Conservation (phyloP, 768 basidiomycete species). For the Brasilioporus rufonigricans region DNA sequence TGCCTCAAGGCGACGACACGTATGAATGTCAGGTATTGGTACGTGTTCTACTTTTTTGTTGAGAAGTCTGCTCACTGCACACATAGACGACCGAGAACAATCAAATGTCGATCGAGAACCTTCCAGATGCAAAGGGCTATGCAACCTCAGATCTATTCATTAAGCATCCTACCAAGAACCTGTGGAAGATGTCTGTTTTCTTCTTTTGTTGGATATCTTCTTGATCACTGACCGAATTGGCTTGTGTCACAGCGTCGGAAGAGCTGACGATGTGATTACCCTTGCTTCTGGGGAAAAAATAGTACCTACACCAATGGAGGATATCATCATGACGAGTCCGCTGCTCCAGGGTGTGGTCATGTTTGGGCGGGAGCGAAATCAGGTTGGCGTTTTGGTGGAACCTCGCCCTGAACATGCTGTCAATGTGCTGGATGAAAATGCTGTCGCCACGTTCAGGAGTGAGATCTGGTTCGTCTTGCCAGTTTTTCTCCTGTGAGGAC, state of each 20-base stretch:
- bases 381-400: constrained; percentile 32
- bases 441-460: constrained; percentile 10
- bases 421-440: constrained; percentile 5
- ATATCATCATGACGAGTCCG: constrained; percentile 10
- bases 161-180: constrained; percentile 40
- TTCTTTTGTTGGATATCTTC: no score
- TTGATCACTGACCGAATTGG: no score
- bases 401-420: constrained; percentile 11
- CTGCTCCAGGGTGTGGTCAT: constrained; percentile 23
- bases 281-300: constrained; percentile 33
- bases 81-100: neutral
- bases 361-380: constrained; percentile 30
- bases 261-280: constrained; percentile 34
- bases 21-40: constrained; percentile 41
- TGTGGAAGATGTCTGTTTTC: constrained; percentile 8
- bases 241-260: constrained; percentile 35
- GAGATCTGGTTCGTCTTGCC: constrained; percentile 26
- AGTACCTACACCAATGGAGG: constrained; percentile 32
- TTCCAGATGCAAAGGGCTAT: constrained; percentile 32
- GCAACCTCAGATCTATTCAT: constrained; percentile 43
- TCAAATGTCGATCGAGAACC: constrained; percentile 27
- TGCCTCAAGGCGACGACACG: constrained; percentile 28
- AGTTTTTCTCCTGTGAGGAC: no score
- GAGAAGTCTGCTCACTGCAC: neutral
- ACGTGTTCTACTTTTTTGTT: neutral